Conservation (phyloP, 345 rosid genomes). For the Citropsis articulata region DNA sequence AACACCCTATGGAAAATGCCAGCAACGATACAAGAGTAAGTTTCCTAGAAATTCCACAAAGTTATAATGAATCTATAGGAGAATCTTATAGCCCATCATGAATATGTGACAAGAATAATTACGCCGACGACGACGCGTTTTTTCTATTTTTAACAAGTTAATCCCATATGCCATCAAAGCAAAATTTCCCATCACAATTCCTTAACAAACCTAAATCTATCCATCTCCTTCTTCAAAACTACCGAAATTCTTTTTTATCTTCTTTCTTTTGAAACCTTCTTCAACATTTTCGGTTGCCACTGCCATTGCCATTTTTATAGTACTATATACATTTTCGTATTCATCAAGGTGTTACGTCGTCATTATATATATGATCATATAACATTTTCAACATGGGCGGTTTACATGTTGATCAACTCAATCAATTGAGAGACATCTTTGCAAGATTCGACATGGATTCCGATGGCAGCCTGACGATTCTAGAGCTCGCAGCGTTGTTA, state of each 20-base stretch:
- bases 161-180: neutral
- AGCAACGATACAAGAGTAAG: neutral
- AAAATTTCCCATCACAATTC: neutral
- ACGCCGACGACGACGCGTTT: constrained; percentile 13
- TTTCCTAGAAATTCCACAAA: neutral
- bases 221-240: neutral
- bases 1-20: too few species aligned
- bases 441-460: constrained; percentile 79
- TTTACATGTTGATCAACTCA: constrained; percentile 37
- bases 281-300: neutral
- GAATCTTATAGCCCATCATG: neutral
- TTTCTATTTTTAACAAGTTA: constrained; percentile 11
- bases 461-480: constrained; percentile 87
- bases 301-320: neutral
- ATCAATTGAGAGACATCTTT: constrained; percentile 60
- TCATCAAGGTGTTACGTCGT: too few species aligned
- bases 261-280: neutral
- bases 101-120: neutral
- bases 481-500: constrained; percentile 83
- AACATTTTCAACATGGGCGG: neutral
- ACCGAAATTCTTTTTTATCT: neutral
- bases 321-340: too few species aligned
- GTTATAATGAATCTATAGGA: neutral
- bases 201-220: neutral
- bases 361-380: neutral